phyloP scores from a whole-genome alignment of 2,329 filamentous ascomycete species.

The Xylariaceae sp. region DNA sequence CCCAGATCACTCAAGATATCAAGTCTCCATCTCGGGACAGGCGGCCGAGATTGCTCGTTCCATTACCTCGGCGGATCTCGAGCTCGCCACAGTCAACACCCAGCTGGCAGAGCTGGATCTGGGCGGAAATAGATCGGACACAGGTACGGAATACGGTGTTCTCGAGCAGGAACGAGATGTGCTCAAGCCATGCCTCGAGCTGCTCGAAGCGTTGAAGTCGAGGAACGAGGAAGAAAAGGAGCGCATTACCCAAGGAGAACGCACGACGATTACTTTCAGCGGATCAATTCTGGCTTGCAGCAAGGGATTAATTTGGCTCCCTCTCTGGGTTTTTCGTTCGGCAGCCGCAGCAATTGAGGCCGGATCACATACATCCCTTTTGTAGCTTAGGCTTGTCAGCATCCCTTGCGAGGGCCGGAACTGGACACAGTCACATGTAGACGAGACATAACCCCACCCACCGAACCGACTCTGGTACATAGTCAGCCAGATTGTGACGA shows the following conservation, averaged over 20 bases:
- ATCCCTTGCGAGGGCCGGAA: no score
- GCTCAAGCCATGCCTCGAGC: neutral
- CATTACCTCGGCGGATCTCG: neutral
- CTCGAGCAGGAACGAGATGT: neutral
- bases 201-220: neutral
- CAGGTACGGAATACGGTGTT: no score
- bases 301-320: neutral
- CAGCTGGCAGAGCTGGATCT: neutral
- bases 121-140: no score
- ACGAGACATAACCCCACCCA: no score
- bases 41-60: slow-evolving; percentile 1
- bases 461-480: no score
- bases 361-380: no score
- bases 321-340: neutral
- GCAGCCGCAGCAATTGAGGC: no score
- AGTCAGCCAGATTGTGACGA: no score
- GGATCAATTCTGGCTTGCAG: slow-evolving; percentile 3
- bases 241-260: neutral
- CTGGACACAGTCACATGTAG: no score
- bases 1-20: slow-evolving; percentile 1
- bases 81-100: slow-evolving; percentile 2
- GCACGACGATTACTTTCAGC: slow-evolving; percentile 1
- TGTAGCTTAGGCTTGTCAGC: no score
- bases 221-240: slow-evolving; percentile 5
- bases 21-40: neutral